These are phyloP conservation scores for Artomyces pyxidatus DNA, from an alignment of 768 basidiomycete genomes.

Conservation along the genomic window DNA sequence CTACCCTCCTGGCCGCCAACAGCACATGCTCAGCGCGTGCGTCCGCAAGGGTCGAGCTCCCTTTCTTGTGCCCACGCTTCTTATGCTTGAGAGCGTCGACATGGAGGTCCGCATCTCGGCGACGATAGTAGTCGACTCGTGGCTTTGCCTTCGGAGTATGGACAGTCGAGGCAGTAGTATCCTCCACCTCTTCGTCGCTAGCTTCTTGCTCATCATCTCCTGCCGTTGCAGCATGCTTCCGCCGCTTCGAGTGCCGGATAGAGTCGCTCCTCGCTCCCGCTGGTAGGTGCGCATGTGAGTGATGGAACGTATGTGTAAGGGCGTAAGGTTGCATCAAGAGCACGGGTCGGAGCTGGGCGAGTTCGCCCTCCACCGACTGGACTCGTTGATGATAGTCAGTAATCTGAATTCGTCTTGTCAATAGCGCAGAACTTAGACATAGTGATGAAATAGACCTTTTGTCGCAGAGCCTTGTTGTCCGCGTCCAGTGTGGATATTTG, in stretches of 20 bases:
- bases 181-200: conserved; percentile 17
- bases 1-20: conserved; percentile 62
- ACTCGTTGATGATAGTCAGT: conserved; percentile 48
- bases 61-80: conserved; percentile 19
- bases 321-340: conserved; percentile 53
- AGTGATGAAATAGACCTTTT: conserved; percentile 36
- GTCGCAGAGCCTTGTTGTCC: conserved; percentile 54
- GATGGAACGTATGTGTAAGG: conserved; percentile 19
- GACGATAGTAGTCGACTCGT: conserved; percentile 16
- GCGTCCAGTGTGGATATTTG: conserved; percentile 41
- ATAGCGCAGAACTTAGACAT: neutral
- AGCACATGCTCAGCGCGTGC: conserved; percentile 67
- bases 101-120: conserved; percentile 11
- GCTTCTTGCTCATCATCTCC: conserved; percentile 22
- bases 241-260: conserved; percentile 8
- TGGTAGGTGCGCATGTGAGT: conserved; percentile 17
- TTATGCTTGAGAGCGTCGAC: conserved; percentile 18
- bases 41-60: conserved; percentile 40
- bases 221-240: conserved; percentile 16
- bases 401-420: conserved; percentile 33
- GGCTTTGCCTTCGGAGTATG: conserved; percentile 15
- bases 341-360: conserved; percentile 57
- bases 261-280: neutral
- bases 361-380: conserved; percentile 51
- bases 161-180: conserved; percentile 19